phyloP scores from a whole-genome alignment of 2,329 filamentous ascomycete species.

The Aspergillus felis region DNA sequence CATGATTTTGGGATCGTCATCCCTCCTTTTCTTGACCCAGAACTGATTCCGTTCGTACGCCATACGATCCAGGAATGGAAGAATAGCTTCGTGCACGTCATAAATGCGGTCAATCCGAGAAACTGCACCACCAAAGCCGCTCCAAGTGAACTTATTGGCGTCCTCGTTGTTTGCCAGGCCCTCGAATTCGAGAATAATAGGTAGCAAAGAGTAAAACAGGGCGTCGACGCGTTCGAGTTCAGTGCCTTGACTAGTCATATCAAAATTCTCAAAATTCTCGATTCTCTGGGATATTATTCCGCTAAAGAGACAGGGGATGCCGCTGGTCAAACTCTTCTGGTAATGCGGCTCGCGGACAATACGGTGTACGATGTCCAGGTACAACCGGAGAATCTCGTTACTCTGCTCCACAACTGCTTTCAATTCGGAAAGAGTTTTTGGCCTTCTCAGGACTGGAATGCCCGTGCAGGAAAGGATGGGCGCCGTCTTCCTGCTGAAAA shows the following conservation, averaged over 20 bases:
- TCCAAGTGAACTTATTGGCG: neutral
- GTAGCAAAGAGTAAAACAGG: neutral
- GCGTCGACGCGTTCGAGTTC: neutral
- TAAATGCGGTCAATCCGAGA: neutral
- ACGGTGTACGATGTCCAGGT: neutral
- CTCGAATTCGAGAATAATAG: neutral
- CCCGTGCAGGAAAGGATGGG: neutral
- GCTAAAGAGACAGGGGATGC: neutral
- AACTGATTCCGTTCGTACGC: neutral
- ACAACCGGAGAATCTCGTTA: neutral
- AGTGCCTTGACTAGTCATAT: neutral
- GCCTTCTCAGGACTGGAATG: neutral
- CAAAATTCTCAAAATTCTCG: neutral
- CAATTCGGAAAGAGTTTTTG: neutral
- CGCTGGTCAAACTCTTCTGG: neutral
- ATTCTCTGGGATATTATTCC: neutral
- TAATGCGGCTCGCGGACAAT: neutral
- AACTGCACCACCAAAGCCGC: neutral
- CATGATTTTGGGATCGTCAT: neutral
- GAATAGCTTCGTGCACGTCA: neutral
- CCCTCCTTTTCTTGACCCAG: neutral
- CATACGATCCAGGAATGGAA: neutral
- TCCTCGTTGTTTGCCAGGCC: neutral
- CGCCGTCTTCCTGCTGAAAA: neutral
- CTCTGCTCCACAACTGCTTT: neutral